Conservation (phyloP, 768 basidiomycete genomes). For the Strobilomyces confusus region DNA sequence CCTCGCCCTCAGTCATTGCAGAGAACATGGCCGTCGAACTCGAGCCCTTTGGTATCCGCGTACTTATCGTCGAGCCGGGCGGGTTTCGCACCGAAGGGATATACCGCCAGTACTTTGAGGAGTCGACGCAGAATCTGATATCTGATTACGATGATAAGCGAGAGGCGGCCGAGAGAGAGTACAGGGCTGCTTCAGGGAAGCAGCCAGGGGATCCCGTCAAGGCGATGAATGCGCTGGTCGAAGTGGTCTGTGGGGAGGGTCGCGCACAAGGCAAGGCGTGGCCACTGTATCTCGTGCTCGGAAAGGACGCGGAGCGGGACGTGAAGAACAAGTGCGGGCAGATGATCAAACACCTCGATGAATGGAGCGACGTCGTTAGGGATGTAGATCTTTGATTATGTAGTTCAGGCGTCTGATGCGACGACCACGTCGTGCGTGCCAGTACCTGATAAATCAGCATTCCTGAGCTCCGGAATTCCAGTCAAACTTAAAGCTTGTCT, state of each 20-base stretch:
- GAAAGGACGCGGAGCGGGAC: conserved; percentile 51
- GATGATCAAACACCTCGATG: conserved; percentile 44
- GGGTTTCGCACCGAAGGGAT: conserved; percentile 60
- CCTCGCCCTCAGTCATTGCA: conserved; percentile 38
- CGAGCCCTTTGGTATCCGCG: conserved; percentile 50
- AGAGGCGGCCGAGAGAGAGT: conserved; percentile 28
- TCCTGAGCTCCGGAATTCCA: too few species aligned
- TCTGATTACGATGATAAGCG: conserved; percentile 48
- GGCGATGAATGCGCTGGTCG: conserved; percentile 47
- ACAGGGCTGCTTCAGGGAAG: conserved; percentile 37
- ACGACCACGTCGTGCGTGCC: too few species aligned
- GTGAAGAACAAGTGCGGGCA: conserved; percentile 45
- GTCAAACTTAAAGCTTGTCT: too few species aligned
- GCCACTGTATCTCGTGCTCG: conserved; percentile 48
- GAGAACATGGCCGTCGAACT: conserved; percentile 56
- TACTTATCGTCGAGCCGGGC: conserved; percentile 55
- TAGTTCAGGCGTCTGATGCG: too few species aligned
- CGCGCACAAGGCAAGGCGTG: conserved; percentile 40
- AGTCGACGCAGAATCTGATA: conserved; percentile 33
- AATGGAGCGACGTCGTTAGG: conserved; percentile 50
- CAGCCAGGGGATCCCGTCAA: conserved; percentile 56
- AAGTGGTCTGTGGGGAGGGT: conserved; percentile 48
- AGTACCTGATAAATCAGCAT: too few species aligned
- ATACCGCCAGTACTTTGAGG: conserved; percentile 23
- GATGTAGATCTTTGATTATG: conserved; percentile 38